Evolutionary conservation across 495 filamentous ascomycete genomes (phyloP).

Genomic region (Penicillium cosmopolitanum): DNA sequence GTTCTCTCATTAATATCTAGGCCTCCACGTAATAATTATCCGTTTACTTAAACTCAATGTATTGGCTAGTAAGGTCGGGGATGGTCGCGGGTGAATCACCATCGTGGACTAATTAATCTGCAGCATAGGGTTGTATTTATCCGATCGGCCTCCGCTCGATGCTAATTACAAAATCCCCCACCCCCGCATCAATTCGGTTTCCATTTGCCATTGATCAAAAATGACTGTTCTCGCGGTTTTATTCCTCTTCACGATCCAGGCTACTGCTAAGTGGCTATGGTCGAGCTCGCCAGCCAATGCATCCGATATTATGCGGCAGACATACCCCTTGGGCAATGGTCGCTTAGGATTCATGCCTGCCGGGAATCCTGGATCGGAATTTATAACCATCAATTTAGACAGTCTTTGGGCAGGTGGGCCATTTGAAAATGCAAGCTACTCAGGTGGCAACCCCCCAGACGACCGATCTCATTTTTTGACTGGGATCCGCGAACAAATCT

Average conservation of each 20-base stretch:
- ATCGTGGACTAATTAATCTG: not conserved
- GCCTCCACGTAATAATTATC: too few species aligned
- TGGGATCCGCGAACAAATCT: slow-evolving; percentile 48
- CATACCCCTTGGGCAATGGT: slow-evolving; percentile 44
- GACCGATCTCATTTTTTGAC: slow-evolving; percentile 36
- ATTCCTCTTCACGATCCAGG: not conserved
- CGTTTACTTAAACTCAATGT: too few species aligned
- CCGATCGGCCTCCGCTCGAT: slow-evolving; percentile 1
- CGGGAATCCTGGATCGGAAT: slow-evolving; percentile 39
- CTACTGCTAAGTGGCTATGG: slow-evolving; percentile 20
- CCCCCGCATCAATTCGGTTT: not conserved
- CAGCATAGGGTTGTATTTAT: not conserved
- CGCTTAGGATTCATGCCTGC: slow-evolving; percentile 43
- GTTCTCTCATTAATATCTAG: too few species aligned
- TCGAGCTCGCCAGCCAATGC: slow-evolving; percentile 26
- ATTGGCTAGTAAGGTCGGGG: too few species aligned
- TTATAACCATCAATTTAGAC: slow-evolving; percentile 48
- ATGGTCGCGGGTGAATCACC: too few species aligned
- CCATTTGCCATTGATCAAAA: not conserved
- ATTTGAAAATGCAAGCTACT: slow-evolving; percentile 42
- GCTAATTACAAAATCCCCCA: not conserved
- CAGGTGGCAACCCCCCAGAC: slow-evolving; percentile 48
- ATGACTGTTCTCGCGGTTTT: not conserved
- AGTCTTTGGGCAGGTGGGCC: slow-evolving; percentile 51
- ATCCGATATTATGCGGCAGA: slow-evolving; percentile 28